A percentile compares a stretch with the other conserved stretches of the same genome.
Conservation (phyloP, 2,329 filamentous ascomycete species). For the Aspergillus chevalieri region DNA sequence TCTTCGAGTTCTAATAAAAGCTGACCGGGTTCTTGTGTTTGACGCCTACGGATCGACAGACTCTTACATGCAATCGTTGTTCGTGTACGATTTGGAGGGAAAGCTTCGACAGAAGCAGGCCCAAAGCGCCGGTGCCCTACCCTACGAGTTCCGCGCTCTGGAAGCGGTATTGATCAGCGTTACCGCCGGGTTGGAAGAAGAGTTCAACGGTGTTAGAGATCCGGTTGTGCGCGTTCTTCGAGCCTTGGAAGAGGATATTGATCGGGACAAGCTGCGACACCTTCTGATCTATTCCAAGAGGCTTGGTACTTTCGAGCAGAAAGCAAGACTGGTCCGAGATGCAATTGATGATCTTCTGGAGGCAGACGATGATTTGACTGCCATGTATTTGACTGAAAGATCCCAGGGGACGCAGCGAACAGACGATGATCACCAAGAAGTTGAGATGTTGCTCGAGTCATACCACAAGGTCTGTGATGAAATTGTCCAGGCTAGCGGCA, state of each 20-base stretch:
- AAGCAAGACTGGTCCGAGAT: slow-evolving; percentile 85
- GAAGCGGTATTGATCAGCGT: slow-evolving; percentile 94
- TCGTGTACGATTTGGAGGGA: slow-evolving; percentile 95
- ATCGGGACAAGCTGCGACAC: slow-evolving; percentile 84
- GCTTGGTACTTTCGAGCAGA: slow-evolving; percentile 94
- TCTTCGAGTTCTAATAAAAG: slow-evolving; percentile 89
- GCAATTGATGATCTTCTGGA: slow-evolving; percentile 93
- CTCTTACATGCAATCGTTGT: slow-evolving; percentile 90
- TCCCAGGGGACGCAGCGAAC: slow-evolving; percentile 63
- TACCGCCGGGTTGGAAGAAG: slow-evolving; percentile 82
- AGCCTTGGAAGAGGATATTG: slow-evolving; percentile 93
- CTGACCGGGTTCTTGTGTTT: slow-evolving; percentile 89
- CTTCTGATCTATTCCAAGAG: slow-evolving; percentile 93
- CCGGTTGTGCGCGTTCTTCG: slow-evolving; percentile 83
- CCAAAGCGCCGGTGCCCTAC: slow-evolving; percentile 52
- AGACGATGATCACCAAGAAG: slow-evolving; percentile 87
- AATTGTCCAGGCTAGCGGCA: slow-evolving; percentile 91
- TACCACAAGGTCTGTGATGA: slow-evolving; percentile 98
- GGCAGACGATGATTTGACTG: slow-evolving; percentile 87
- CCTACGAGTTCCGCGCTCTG: slow-evolving; percentile 92
- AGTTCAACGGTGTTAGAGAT: slow-evolving; percentile 89
- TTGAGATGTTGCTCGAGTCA: slow-evolving; percentile 93
- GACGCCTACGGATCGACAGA: slow-evolving; percentile 93
- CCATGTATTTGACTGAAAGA: slow-evolving; percentile 95
- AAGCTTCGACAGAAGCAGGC: slow-evolving; percentile 78